Base-by-base conservation (phyloP, 805 yeast species). In the Kregervanrija fluxuum region DNA sequence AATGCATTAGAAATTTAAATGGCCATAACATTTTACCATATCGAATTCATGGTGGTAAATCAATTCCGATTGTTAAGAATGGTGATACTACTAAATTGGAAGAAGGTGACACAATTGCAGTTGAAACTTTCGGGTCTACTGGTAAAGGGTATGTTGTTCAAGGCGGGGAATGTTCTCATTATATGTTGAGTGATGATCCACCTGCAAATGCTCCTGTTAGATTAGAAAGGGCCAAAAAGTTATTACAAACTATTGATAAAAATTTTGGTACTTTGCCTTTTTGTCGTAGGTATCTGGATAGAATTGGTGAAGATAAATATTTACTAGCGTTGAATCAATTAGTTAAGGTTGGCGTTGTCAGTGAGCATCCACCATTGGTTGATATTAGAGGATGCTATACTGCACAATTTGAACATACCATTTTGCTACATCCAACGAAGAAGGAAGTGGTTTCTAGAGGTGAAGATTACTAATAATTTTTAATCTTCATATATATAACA, bases 11-110 rank as follows among this genome's bases (percentile, higher is more conserved):
- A 54, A 93, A 93, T 67, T 76, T 93, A 61, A 85, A 88, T 64
- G 99, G 99, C 34, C 99, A 93, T 68, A 90, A 82, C 60, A 93
- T 93, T 56, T 81, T 77, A 22, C 90, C 82, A 45, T 90, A 73
- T 66, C 73, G 70, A 43, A 93, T 93, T 57, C 99, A 93, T 65
- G 93, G 90, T 36, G 97, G 96, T 51, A 93, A 93, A 65, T 81
- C 95, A 22, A 98, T 93, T 39, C 99, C 99, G 13, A 93, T 93
- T 57, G 95, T 93, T 33, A 84, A 90, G 57, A 86, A 86, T 57
- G 91, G 89, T 8, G 99, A 93, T 62, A 77, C 77, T 64, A 93
- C 98, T 10, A 91, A 91, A 74, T 91, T 93, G 96, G 99, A 93
- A 65, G 99, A 93, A 70, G 96, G 96, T 51, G 99, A 93, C 65